phyloP scores from a whole-genome alignment of 768 basidiomycete genomes.

The Termitomyces sp. region DNA sequence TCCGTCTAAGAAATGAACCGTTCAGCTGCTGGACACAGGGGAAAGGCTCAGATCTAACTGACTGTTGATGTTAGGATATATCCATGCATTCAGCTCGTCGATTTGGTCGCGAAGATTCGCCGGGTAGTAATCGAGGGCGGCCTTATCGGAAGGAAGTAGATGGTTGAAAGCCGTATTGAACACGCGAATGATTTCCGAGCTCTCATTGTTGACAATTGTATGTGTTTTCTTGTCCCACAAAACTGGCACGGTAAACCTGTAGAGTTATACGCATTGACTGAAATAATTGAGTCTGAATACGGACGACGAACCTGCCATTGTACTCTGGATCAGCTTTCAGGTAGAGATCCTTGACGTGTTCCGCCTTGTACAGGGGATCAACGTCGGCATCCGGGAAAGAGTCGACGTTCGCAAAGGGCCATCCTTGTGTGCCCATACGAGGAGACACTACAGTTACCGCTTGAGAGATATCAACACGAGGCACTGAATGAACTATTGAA shows the following conservation, averaged over 20 bases:
- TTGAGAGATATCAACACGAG: conserved; percentile 21
- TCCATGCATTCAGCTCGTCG: conserved; percentile 80
- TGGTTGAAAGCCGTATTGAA: conserved; percentile 85
- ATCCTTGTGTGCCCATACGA: conserved; percentile 76
- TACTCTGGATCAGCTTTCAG: conserved; percentile 70
- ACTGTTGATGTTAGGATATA: conserved; percentile 85
- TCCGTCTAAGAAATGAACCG: conserved; percentile 46
- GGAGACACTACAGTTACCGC: conserved; percentile 83
- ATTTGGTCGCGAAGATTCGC: conserved; percentile 66
- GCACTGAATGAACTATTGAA: background rate
- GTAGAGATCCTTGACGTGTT: conserved; percentile 84
- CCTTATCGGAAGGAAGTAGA: conserved; percentile 59
- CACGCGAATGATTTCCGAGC: conserved; percentile 91
- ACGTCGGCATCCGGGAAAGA: conserved; percentile 66
- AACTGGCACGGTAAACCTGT: conserved; percentile 80
- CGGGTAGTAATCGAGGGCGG: conserved; percentile 75
- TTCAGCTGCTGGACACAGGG: background rate
- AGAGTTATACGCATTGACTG: background rate
- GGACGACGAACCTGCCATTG: conserved; percentile 47
- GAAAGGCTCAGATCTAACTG: conserved; percentile 18
- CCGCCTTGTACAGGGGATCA: conserved; percentile 66
- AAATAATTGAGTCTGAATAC: background rate
- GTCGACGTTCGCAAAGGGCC: conserved; percentile 77
- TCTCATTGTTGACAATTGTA: conserved; percentile 95
- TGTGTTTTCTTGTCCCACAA: conserved; percentile 89